These are phyloP conservation scores for Dictyostelium brefeldianum DNA, from an alignment of 78 protist species.

Conservation along the genomic window DNA sequence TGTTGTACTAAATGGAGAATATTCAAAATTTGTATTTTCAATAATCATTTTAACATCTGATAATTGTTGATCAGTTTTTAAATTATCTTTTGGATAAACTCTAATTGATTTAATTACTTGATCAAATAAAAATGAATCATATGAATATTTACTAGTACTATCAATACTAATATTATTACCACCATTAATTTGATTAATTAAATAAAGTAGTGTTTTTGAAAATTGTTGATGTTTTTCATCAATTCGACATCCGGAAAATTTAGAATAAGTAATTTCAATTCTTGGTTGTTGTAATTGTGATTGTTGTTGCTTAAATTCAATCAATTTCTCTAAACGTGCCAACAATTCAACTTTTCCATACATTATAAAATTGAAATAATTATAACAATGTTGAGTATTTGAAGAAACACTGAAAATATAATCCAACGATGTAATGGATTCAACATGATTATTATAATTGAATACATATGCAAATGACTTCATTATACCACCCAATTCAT, in stretches of 20 bases:
- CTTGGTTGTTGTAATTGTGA: not conserved
- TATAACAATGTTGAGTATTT: not conserved
- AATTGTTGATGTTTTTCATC: too few species aligned
- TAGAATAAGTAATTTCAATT: too few species aligned
- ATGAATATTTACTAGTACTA: not conserved
- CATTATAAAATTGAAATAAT: not conserved
- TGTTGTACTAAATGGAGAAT: not conserved
- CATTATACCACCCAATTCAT: not conserved
- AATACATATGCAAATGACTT: not conserved
- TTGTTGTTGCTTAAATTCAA: not conserved
- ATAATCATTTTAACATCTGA: not conserved
- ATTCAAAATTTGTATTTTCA: not conserved
- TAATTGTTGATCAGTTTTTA: conserved; percentile 9
- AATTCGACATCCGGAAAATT: too few species aligned
- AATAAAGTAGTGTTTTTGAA: too few species aligned
- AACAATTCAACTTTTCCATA: not conserved
- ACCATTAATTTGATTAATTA: not conserved
- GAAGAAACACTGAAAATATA: not conserved
- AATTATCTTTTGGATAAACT: not conserved
- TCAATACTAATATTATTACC: not conserved
- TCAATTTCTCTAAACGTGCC: not conserved
- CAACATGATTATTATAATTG: not conserved
- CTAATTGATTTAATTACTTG: not conserved
- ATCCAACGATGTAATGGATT: not conserved
- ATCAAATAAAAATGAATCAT: conserved; percentile 3